Conservation (phyloP, 2,329 filamentous ascomycete genomes). For the Cercospora brassicicola region DNA sequence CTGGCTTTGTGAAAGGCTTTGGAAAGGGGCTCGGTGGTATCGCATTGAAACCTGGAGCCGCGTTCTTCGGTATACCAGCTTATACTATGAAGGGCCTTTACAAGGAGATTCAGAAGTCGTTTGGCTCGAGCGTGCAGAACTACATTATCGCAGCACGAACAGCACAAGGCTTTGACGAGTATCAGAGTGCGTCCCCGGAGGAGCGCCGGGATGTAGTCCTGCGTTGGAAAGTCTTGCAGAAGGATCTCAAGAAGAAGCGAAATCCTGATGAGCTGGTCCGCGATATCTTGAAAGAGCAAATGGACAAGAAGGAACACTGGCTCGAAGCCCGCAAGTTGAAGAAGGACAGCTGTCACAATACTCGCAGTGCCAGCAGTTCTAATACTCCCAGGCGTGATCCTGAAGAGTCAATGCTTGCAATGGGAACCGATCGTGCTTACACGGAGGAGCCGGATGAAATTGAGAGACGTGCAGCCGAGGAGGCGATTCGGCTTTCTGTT, state of each 20-base stretch:
- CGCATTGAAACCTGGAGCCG: constrained; percentile 71
- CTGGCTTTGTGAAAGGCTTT: constrained; percentile 72
- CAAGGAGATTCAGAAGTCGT: constrained; percentile 67
- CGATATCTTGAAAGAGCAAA: constrained; percentile 43
- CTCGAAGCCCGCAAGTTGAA: constrained; percentile 18
- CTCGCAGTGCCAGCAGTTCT: constrained; percentile 2
- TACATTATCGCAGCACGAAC: constrained; percentile 78
- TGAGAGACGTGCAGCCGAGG: constrained; percentile 65
- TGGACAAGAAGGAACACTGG: constrained; percentile 34
- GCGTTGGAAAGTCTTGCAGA: constrained; percentile 63
- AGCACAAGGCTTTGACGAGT: constrained; percentile 70
- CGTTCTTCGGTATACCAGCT: constrained; percentile 57
- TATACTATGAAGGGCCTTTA: constrained; percentile 78
- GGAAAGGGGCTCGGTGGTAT: constrained; percentile 77
- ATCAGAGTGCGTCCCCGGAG: constrained; percentile 53
- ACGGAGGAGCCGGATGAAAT: constrained; percentile 33
- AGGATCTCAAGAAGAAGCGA: constrained; percentile 59
- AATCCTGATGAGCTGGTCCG: constrained; percentile 58
- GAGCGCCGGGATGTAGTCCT: constrained; percentile 65
- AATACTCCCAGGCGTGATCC: constrained; percentile 3
- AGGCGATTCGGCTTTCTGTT: constrained; percentile 70
- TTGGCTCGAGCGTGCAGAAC: constrained; percentile 70
- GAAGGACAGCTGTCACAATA: constrained; percentile 14
- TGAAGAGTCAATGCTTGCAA: constrained; percentile 18
- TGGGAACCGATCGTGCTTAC: constrained; percentile 20